Evolutionary conservation across 1,139 yeast species (phyloP).

Genomic region (Magnusiomyces starmeri): DNA sequence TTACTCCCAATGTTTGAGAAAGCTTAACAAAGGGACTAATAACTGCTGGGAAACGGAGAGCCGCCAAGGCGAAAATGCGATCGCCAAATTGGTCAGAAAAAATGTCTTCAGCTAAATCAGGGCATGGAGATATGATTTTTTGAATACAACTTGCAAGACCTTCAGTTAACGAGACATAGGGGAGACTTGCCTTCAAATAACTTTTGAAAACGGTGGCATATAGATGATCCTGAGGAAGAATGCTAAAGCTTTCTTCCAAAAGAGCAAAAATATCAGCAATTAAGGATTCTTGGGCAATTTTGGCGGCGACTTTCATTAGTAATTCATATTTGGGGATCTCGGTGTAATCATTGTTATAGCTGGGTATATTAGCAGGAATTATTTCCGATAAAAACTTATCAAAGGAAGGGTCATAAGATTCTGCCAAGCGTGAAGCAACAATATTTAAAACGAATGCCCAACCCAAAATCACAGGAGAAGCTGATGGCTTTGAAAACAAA

Average conservation of each 20-base stretch:
- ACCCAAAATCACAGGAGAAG: conserved; percentile 51
- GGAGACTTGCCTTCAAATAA: conserved; percentile 52
- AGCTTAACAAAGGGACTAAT: conserved; percentile 56
- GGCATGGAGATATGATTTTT: conserved; percentile 46
- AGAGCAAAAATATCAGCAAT: conserved; percentile 40
- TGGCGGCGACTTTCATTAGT: conserved; percentile 20
- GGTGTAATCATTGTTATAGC: conserved; percentile 7
- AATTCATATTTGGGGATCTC: conserved; percentile 10
- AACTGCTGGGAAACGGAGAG: conserved; percentile 71
- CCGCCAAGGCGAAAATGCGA: conserved; percentile 49
- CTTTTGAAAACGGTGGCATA: conserved; percentile 56
- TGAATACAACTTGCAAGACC: conserved; percentile 42
- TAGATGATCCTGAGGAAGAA: conserved; percentile 40
- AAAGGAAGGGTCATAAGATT: conserved; percentile 28
- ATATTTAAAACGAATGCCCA: conserved; percentile 67
- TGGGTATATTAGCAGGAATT: conserved; percentile 10
- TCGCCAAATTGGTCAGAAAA: conserved; percentile 50
- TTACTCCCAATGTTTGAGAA: conserved; percentile 51
- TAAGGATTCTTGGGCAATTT: conserved; percentile 35
- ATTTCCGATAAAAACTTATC: conserved; percentile 24
- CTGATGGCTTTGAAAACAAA: conserved; percentile 30
- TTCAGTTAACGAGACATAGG: conserved; percentile 54
- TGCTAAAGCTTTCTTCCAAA: conserved; percentile 38
- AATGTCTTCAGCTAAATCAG: conserved; percentile 51
- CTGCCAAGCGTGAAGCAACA: conserved; percentile 45